Percentiles rank a stretch among this genome's conserved stretches.
Conservation (phyloP, 805 yeast genomes). For the Ascoidea asiatica region DNA sequence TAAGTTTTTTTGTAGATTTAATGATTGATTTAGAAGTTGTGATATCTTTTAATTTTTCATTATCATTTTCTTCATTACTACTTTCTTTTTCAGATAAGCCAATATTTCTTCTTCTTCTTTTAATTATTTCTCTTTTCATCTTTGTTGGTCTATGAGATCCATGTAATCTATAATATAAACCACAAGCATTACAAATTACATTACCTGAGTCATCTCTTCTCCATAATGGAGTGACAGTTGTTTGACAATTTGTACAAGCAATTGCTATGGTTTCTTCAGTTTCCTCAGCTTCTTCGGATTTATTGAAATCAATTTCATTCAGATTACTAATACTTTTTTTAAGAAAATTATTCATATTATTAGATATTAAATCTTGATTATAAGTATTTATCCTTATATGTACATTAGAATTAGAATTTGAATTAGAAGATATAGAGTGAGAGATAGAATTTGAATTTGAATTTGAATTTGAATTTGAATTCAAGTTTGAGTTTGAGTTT, state of each 20-base stretch:
- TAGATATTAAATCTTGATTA: not conserved
- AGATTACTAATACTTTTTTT: constrained; percentile 2
- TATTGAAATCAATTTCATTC: constrained; percentile 9
- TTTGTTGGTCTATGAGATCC: constrained; percentile 67
- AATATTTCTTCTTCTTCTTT: constrained; percentile 49
- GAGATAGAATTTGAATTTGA: not conserved
- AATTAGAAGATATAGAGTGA: not conserved
- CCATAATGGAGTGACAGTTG: constrained; percentile 83
- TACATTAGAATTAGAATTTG: not conserved
- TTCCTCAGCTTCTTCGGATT: constrained; percentile 11
- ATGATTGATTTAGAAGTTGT: not conserved
- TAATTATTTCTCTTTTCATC: constrained; percentile 60
- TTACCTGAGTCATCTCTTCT: constrained; percentile 71
- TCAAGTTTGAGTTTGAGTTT: not conserved
- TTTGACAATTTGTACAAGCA: constrained; percentile 74
- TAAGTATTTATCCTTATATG: not conserved
- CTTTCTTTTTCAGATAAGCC: not conserved
- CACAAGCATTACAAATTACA: constrained; percentile 84
- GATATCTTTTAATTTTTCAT: not conserved
- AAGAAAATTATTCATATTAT: not conserved
- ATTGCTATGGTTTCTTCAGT: constrained; percentile 38
- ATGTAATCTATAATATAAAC: constrained; percentile 61
- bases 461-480: too few relatives aligned
- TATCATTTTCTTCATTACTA: not conserved
- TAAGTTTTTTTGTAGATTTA: not conserved